Evolutionary conservation across 1,284 basidiomycete genomes (phyloP), one percentile per base, ranked within the genome.

Genomic region (Agaricales sp.): DNA sequence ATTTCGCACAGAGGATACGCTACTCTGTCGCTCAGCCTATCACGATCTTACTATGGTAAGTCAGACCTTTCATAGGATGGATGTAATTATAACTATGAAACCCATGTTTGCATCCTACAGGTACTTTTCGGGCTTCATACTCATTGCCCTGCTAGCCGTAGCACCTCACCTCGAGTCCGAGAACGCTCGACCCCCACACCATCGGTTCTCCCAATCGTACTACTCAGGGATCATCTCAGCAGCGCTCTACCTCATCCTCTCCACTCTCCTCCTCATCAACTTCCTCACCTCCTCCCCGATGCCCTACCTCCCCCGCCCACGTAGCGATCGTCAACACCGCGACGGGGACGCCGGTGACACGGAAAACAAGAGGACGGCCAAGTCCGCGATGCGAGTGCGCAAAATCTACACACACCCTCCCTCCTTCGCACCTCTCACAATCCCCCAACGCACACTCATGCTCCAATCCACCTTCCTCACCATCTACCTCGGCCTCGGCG

Each of bases 381-480:
- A 35, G 30, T n/a, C 11, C 8, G 30, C n/a, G 11, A 11, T n/a
- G 11, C n/a, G 11, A 8, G 11, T 35, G 8, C 30, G 30, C 8
- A n/a, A 35, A 8, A n/a, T n/a, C n/a, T 35, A 11, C n/a, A 35
- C 30, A 8, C 30, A 35, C n/a, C n/a, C 30, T 8, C 11, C 30
- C 11, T 35, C 30, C 8, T 67, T 69, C 46, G 55, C 60, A 18
- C 56, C 59, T 11, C 60, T 69, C 23, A 67, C 66, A 4, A 56
- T 63, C 12, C 63, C 68, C 2, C 69, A 69, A 52, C 63, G 67
- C 6, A 68, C 64, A 0, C 53, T 69, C 4, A 69, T 69, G 68
- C 62, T 69, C 4, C 67, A 70, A 52, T 66, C 66, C 13, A 63
- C 64, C n/a, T 52, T 62, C 2, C 68, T 67, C 53, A 59, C 64